A percentile compares a stretch with the other conserved stretches of the same genome.
phyloP scores from a whole-genome alignment of 164 flowering plant genomes.

The Platanus orientalis region DNA sequence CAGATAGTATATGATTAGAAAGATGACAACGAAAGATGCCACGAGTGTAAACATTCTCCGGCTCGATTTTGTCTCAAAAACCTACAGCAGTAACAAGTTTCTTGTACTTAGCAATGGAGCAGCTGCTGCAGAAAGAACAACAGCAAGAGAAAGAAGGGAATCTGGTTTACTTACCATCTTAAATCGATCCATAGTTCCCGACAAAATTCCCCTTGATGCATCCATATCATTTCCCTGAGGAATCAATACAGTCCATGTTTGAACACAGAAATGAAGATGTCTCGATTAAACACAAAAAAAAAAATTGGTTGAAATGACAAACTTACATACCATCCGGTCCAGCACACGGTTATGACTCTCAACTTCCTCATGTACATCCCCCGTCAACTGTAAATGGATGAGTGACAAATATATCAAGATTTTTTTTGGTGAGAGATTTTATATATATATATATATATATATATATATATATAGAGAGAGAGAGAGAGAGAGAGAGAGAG shows the following conservation, averaged over 20 bases:
- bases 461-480: too few relatives aligned
- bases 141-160: background rate
- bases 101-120: background rate
- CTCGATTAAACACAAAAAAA: background rate
- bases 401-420: background rate
- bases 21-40: slow-evolving; percentile 40
- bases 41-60: slow-evolving; percentile 53
- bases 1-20: slow-evolving; percentile 53
- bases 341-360: slow-evolving; percentile 66
- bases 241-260: slow-evolving; percentile 8
- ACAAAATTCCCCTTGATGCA: slow-evolving; percentile 75
- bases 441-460: too few relatives aligned
- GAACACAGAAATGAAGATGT: background rate
- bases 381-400: slow-evolving; percentile 46
- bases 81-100: slow-evolving; percentile 30
- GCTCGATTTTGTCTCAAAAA: slow-evolving; percentile 74
- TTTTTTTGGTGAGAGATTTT: background rate
- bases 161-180: slow-evolving; percentile 46
- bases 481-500: too few relatives aligned
- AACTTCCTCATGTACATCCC: slow-evolving; percentile 80
- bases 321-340: slow-evolving; percentile 68
- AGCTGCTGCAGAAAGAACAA: background rate
- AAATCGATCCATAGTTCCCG: slow-evolving; percentile 84
- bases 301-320: background rate
- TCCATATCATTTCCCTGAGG: slow-evolving; percentile 84